These are phyloP conservation scores for Didymella exigua DNA, from an alignment of 2,329 filamentous ascomycete genomes.

Conservation along the genomic window DNA sequence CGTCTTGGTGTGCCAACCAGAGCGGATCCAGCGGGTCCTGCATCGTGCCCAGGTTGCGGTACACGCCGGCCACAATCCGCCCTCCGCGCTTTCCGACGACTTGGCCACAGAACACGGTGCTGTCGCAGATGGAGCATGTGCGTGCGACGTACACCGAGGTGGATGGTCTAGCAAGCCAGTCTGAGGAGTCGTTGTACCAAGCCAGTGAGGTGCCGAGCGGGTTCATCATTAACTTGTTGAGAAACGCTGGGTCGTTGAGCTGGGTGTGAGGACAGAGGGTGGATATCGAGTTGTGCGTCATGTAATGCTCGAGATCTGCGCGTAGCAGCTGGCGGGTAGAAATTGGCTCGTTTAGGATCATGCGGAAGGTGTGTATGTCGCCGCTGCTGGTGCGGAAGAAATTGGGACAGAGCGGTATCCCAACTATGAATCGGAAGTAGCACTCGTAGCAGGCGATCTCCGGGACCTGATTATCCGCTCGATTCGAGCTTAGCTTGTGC, in stretches of 20 bases:
- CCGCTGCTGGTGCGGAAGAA: background rate
- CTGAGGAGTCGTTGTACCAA: no score
- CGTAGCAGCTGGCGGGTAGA: background rate
- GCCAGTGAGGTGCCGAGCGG: no score
- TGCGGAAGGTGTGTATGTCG: background rate
- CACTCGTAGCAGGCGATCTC: background rate
- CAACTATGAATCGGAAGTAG: background rate
- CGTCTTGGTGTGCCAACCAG: background rate
- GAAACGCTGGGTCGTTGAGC: background rate
- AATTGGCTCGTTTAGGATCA: background rate
- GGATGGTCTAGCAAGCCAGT: background rate
- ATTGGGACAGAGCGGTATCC: background rate
- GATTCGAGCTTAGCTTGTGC: background rate
- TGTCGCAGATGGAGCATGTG: background rate
- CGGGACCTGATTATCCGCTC: background rate
- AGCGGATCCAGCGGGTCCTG: background rate
- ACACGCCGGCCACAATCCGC: background rate
- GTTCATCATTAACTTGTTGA: background rate
- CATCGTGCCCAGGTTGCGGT: background rate
- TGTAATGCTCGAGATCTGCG: background rate
- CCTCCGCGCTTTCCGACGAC: background rate
- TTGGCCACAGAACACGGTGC: background rate
- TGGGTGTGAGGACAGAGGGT: background rate
- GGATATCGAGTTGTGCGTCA: no score
- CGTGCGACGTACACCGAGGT: background rate